Conservation (phyloP, 1,284 basidiomycete species). For the Lignosus rhinocerotis region DNA sequence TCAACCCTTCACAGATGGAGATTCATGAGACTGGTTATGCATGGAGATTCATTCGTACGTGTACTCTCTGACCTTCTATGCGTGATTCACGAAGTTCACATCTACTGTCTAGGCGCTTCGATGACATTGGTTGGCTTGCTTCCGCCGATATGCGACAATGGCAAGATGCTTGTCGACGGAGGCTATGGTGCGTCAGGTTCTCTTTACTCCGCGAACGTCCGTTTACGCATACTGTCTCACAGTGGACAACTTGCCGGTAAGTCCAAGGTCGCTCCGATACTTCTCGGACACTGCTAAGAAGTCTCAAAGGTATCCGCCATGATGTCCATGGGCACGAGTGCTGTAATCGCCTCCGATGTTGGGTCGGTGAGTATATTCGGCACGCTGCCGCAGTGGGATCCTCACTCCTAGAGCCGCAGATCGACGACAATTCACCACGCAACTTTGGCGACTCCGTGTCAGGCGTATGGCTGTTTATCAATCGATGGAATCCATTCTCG, state of each 20-base stretch:
- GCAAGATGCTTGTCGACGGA: slow-evolving; percentile 92
- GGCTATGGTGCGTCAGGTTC: slow-evolving; percentile 72
- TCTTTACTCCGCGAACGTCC: slow-evolving; percentile 6
- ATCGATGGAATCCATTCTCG: slow-evolving; percentile 91
- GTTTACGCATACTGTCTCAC: not conserved
- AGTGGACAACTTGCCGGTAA: slow-evolving; percentile 91
- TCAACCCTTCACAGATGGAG: slow-evolving; percentile 96
- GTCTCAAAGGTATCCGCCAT: slow-evolving; percentile 77
- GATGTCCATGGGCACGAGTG: slow-evolving; percentile 88
- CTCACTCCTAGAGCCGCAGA: slow-evolving; percentile 37
- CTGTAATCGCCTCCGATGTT: slow-evolving; percentile 95
- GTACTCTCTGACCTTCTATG: not conserved
- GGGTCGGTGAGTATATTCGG: slow-evolving; percentile 65
- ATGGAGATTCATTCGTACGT: slow-evolving; percentile 83
- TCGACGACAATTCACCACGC: slow-evolving; percentile 94
- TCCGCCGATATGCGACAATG: slow-evolving; percentile 94
- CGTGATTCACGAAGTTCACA: slow-evolving; percentile 19
- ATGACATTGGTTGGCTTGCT: slow-evolving; percentile 97
- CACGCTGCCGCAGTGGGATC: not conserved
- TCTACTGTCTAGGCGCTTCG: slow-evolving; percentile 70
- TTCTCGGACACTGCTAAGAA: not conserved
- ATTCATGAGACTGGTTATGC: slow-evolving; percentile 97
- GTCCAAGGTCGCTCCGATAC: slow-evolving; percentile 19
- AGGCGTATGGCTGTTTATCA: slow-evolving; percentile 95
- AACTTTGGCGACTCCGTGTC: slow-evolving; percentile 95